phyloP scores from a whole-genome alignment of 75 land plant species.

The Chamaecyparis obtusa region DNA sequence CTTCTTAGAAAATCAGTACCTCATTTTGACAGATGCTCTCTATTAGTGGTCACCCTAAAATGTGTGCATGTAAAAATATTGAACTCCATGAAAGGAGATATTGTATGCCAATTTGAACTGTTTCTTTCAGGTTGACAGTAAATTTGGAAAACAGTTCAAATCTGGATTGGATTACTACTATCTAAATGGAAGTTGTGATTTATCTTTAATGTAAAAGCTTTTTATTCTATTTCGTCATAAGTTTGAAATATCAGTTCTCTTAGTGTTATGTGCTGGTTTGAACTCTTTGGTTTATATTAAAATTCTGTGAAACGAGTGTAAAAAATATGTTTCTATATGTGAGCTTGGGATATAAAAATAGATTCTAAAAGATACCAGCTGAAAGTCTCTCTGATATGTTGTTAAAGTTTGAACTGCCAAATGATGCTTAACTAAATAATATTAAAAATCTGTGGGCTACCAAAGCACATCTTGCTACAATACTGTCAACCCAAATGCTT shows the following conservation, averaged over 20 bases:
- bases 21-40: conserved; percentile 1
- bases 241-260: not conserved
- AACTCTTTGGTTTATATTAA: not conserved
- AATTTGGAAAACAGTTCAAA: conserved; percentile 3
- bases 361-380: not conserved
- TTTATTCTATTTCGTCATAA: not conserved
- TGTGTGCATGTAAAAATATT: not conserved
- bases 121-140: not conserved
- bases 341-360: not conserved
- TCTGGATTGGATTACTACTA: not conserved
- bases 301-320: not conserved
- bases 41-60: not conserved
- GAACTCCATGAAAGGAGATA: not conserved
- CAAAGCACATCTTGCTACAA: not conserved
- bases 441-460: not conserved
- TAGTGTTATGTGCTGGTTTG: not conserved
- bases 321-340: not conserved
- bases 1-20: not conserved
- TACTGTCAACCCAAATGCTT: not conserved
- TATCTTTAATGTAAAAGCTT: not conserved
- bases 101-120: not conserved
- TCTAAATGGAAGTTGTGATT: not conserved
- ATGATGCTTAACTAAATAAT: not conserved
- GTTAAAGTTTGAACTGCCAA: too few relatives aligned
- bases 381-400: not conserved